phyloP scores from a whole-genome alignment of 192 early-diverging fungal species.

The Rhizophlyctis rosea region DNA sequence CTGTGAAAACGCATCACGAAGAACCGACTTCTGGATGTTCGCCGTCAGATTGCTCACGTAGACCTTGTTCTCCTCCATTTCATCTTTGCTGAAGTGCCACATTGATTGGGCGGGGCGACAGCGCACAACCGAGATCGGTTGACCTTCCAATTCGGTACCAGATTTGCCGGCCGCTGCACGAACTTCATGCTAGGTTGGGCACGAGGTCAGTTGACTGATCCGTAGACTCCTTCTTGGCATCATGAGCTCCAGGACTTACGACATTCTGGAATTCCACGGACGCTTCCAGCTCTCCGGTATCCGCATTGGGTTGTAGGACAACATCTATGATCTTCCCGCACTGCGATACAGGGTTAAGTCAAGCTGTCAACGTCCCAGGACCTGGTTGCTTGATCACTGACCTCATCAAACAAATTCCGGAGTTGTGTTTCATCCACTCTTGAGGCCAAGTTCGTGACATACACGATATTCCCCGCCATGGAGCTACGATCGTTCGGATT shows the following conservation, averaged over 20 bases:
- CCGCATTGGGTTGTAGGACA: constrained; percentile 34
- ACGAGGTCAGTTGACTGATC: background rate
- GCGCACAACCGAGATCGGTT: constrained; percentile 23
- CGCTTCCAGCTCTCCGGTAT: constrained; percentile 37
- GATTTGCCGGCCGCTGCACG: constrained; percentile 8
- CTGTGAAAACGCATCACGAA: constrained; percentile 39
- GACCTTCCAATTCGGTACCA: constrained; percentile 22
- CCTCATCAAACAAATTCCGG: constrained; percentile 3
- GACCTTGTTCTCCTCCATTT: constrained; percentile 33
- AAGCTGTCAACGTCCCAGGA: no score
- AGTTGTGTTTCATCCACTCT: background rate
- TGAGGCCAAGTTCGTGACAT: constrained; percentile 26
- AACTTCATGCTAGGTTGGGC: constrained; percentile 25
- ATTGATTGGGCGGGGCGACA: constrained; percentile 33
- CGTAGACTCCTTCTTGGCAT: constrained; percentile 3
- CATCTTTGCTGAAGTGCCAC: constrained; percentile 32
- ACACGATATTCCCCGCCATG: constrained; percentile 28
- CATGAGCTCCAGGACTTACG: background rate
- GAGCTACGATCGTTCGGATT: constrained; percentile 7
- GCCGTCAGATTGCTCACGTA: constrained; percentile 42
- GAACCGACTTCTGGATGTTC: constrained; percentile 29
- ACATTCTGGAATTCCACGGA: constrained; percentile 41
- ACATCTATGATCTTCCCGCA: constrained; percentile 44
- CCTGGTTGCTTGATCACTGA: no score
- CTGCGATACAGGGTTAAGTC: no score